Percentiles rank a stretch among this genome's conserved stretches.
Evolutionary conservation across 192 early-diverging fungal species (phyloP).

Genomic region (Gryganskiella cystojenkinii): DNA sequence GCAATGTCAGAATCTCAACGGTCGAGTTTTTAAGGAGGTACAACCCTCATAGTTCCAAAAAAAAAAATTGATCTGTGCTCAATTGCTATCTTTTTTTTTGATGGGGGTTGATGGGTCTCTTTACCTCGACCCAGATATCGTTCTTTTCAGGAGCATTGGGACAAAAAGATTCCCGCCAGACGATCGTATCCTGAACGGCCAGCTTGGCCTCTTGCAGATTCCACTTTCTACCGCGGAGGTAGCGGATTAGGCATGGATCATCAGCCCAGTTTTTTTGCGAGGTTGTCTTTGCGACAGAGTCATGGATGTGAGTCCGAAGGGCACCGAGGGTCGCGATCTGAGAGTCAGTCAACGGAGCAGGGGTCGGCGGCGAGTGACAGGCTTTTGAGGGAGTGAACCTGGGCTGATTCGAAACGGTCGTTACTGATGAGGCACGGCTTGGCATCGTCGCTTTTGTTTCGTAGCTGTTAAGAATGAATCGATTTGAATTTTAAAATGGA

Average conservation of each 20-base stretch:
- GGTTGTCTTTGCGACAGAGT: not conserved
- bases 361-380: conserved; percentile 7
- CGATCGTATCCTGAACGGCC: conserved; percentile 78
- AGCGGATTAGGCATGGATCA: conserved; percentile 72
- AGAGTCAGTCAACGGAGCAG: conserved; percentile 12
- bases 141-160: conserved; percentile 78
- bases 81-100: not conserved
- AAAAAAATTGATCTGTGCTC: conserved; percentile 1
- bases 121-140: conserved; percentile 79
- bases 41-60: not conserved
- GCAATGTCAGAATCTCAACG: conserved; percentile 18
- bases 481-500: not conserved
- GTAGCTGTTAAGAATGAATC: too few species aligned
- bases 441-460: too few species aligned
- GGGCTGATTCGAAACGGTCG: conserved; percentile 17
- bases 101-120: not conserved
- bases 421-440: not conserved
- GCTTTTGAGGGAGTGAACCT: conserved; percentile 22
- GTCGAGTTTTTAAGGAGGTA: too few species aligned
- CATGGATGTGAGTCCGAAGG: conserved; percentile 33
- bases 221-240: conserved; percentile 80
- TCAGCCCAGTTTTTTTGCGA: conserved; percentile 33
- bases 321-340: conserved; percentile 23
- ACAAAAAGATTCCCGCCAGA: conserved; percentile 80
- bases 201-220: conserved; percentile 69